Conservation (phyloP, 768 basidiomycete genomes). For the Aureoboletus auriporus region DNA sequence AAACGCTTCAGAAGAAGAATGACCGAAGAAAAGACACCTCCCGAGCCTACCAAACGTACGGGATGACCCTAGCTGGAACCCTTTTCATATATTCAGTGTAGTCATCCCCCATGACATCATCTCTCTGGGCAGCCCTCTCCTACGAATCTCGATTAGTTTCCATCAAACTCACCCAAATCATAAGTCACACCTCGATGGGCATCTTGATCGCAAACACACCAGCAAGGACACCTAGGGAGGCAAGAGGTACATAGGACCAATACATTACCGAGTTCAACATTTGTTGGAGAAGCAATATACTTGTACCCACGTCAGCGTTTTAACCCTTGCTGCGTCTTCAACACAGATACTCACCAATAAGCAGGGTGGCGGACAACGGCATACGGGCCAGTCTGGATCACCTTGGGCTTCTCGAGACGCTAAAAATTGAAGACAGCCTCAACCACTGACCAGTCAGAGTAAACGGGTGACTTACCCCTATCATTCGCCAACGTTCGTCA, state of each 20-base stretch:
- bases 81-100: conserved; percentile 29
- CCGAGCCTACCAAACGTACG: conserved; percentile 25
- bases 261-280: conserved; percentile 22
- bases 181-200: conserved; percentile 28
- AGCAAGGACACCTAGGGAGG: conserved; percentile 18
- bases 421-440: conserved; percentile 6
- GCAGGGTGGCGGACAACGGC: conserved; percentile 34
- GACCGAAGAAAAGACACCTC: neutral
- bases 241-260: conserved; percentile 35
- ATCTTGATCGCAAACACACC: conserved; percentile 31
- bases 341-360: conserved; percentile 26
- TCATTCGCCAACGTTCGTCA: conserved; percentile 29
- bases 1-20: neutral
- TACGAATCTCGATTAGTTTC: conserved; percentile 8
- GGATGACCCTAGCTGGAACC: conserved; percentile 28
- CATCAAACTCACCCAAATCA: neutral
- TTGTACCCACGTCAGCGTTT: neutral
- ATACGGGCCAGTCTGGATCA: conserved; percentile 33
- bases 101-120: conserved; percentile 18
- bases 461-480: conserved; percentile 22
- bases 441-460: neutral
- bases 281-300: conserved; percentile 25
- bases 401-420: conserved; percentile 27
- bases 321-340: neutral
- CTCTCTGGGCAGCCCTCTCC: conserved; percentile 29